These are phyloP conservation scores for Heterobasidion irregulare DNA, from an alignment of 1,284 basidiomycete genomes.

Conservation along the genomic window DNA sequence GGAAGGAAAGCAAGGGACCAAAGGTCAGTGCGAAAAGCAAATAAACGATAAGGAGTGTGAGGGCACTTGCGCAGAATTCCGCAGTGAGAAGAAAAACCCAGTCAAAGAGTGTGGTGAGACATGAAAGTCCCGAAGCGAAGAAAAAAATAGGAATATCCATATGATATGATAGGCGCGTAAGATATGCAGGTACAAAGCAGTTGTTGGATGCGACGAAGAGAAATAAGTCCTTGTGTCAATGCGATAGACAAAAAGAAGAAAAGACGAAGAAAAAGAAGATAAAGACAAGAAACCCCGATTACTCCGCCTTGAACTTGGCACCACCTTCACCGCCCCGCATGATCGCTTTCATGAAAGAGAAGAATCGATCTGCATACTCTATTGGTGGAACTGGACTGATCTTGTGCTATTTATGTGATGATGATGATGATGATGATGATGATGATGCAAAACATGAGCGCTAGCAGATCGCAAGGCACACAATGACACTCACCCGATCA, in stretches of 20 bases:
- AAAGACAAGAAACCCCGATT: conserved; percentile 2
- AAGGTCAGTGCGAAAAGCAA: background rate
- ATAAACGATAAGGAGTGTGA: background rate
- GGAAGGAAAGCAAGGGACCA: background rate
- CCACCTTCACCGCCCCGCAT: conserved; percentile 78
- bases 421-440: background rate
- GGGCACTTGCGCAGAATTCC: too few species aligned
- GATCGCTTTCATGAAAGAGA: conserved; percentile 79
- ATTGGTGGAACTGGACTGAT: conserved; percentile 86
- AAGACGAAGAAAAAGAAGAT: background rate
- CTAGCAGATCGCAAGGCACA: background rate
- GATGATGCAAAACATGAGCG: conserved; percentile 7
- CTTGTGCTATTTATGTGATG: conserved; percentile 54
- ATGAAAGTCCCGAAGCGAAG: background rate
- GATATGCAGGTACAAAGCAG: conserved; percentile 2
- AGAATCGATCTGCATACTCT: conserved; percentile 84
- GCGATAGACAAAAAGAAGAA: background rate
- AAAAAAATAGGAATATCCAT: background rate
- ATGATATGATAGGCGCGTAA: background rate
- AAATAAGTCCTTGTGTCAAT: background rate
- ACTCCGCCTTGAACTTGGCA: conserved; percentile 48
- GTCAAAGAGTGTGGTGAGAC: background rate
- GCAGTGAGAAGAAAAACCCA: too few species aligned
- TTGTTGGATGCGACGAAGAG: conserved; percentile 1
- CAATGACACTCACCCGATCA: conserved; percentile 61